A percentile compares a stretch with the other conserved stretches of the same genome.
Conservation (phyloP, 306 rosid genomes). For the Cicer judaicum region DNA sequence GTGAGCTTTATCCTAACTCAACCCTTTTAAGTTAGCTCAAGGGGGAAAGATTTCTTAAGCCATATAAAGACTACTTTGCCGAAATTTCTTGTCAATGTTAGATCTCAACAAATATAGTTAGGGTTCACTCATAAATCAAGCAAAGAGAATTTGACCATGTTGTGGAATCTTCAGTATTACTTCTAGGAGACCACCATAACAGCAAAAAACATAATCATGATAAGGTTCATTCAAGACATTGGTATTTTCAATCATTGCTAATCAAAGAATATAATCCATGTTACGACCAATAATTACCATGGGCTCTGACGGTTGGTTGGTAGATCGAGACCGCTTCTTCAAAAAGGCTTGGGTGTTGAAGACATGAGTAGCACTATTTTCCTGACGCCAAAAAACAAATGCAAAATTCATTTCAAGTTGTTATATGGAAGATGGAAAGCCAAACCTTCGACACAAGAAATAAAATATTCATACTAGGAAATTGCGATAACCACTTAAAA, state of each 20-base stretch:
- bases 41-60: background rate
- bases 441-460: constrained; percentile 36
- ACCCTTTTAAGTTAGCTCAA: background rate
- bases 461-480: constrained; percentile 72
- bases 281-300: constrained; percentile 68
- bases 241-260: constrained; percentile 28
- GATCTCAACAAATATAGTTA: constrained; percentile 24
- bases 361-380: constrained; percentile 73
- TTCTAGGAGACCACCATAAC: constrained; percentile 36
- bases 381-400: constrained; percentile 61
- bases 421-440: constrained; percentile 33
- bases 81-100: background rate
- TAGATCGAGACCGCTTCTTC: constrained; percentile 87
- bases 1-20: constrained; percentile 4
- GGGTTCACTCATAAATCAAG: constrained; percentile 26
- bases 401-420: constrained; percentile 25
- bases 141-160: constrained; percentile 32
- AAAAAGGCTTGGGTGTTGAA: constrained; percentile 91
- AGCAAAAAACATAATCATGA: constrained; percentile 31
- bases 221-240: constrained; percentile 36
- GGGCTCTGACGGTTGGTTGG: constrained; percentile 86
- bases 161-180: constrained; percentile 19
- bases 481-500: constrained; percentile 96
- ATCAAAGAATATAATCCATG: constrained; percentile 41
- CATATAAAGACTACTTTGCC: background rate